A percentile compares a stretch with the other conserved stretches of the same genome.
Conservation (phyloP, 345 rosid genomes). For the Murraya paniculata region DNA sequence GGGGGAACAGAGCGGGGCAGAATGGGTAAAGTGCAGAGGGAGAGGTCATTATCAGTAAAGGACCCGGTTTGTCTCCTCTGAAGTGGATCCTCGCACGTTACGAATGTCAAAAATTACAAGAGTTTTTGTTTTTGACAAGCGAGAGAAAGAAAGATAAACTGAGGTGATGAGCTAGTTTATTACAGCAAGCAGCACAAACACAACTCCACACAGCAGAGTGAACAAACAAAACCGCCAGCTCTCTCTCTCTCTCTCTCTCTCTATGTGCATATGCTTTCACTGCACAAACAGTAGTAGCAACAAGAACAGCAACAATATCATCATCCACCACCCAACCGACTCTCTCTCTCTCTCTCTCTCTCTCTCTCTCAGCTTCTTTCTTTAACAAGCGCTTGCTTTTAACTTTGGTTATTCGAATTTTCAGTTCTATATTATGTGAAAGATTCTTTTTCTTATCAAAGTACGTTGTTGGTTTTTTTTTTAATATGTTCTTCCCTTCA, state of each 20-base stretch:
- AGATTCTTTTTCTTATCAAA: neutral
- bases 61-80: constrained; percentile 54
- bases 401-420: neutral
- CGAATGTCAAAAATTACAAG: neutral
- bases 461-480: constrained; percentile 1
- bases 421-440: neutral
- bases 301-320: constrained; percentile 5
- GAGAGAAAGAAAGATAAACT: neutral
- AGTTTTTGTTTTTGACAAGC: neutral
- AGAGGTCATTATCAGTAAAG: constrained; percentile 27
- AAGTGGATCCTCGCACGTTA: constrained; percentile 68
- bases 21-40: neutral
- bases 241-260: neutral
- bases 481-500: neutral
- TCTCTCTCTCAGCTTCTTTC: constrained; percentile 4
- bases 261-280: constrained; percentile 20
- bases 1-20: neutral
- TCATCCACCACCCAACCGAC: constrained; percentile 27
- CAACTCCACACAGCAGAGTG: neutral
- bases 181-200: neutral
- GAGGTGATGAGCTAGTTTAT: neutral
- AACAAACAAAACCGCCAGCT: constrained; percentile 17
- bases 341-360: constrained; percentile 12
- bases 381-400: neutral
- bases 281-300: constrained; percentile 12